A percentile compares a stretch with the other conserved stretches of the same genome.
These are phyloP conservation scores for Myxozyma mucilagina DNA, from an alignment of 805 yeast genomes.

Conservation along the genomic window DNA sequence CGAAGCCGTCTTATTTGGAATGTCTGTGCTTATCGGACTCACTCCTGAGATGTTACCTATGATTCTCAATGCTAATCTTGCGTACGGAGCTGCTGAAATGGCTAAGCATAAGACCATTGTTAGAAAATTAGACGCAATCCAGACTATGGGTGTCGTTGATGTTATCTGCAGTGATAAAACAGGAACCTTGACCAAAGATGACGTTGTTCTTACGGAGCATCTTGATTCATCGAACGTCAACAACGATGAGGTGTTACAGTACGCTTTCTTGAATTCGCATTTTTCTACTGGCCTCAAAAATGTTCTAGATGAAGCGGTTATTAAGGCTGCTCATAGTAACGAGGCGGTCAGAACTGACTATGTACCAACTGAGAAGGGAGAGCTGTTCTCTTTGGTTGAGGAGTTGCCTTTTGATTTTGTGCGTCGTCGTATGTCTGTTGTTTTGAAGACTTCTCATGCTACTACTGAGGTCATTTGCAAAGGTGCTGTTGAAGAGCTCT, in stretches of 20 bases:
- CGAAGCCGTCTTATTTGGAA: slow-evolving; percentile 32
- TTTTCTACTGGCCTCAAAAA: slow-evolving; percentile 29
- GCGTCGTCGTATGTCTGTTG: slow-evolving; percentile 31
- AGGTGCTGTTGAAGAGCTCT: slow-evolving; percentile 32
- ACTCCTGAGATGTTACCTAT: slow-evolving; percentile 33
- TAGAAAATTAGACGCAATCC: slow-evolving; percentile 32
- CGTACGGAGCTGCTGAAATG: slow-evolving; percentile 32
- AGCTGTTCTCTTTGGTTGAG: slow-evolving; percentile 17
- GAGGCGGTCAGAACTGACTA: slow-evolving; percentile 10
- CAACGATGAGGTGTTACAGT: slow-evolving; percentile 21
- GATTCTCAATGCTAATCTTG: slow-evolving; percentile 32
- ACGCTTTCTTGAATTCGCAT: slow-evolving; percentile 27
- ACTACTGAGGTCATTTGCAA: slow-evolving; percentile 27
- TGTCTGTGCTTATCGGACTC: slow-evolving; percentile 31
- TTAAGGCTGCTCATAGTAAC: slow-evolving; percentile 21
- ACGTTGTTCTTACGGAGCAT: slow-evolving; percentile 28
- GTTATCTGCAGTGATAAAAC: slow-evolving; percentile 56
- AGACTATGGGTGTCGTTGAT: slow-evolving; percentile 59
- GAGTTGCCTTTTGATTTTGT: slow-evolving; percentile 32
- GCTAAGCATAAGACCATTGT: slow-evolving; percentile 33
- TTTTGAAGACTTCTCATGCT: slow-evolving; percentile 15
- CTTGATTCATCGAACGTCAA: slow-evolving; percentile 20
- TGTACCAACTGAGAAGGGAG: slow-evolving; percentile 18
- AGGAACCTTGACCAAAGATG: slow-evolving; percentile 48
- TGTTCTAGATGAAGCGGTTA: slow-evolving; percentile 27